Evolutionary conservation across 1,139 yeast genomes (phyloP).

Genomic region (Diutina sp.): DNA sequence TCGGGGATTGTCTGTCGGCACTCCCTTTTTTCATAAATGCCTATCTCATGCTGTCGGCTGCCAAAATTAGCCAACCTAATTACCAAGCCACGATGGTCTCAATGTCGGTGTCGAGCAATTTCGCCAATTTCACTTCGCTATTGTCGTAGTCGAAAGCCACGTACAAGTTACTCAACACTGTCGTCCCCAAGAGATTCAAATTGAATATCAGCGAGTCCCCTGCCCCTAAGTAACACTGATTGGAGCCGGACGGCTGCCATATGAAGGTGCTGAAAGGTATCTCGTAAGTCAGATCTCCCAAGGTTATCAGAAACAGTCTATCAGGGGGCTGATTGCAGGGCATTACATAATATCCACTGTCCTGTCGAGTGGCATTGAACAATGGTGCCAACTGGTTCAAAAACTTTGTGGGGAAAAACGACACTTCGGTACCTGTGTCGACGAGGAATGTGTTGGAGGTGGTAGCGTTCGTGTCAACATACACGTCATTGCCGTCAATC

Average conservation of each 20-base stretch:
- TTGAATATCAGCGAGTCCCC: not conserved
- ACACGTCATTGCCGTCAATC: not conserved
- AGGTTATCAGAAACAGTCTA: not conserved
- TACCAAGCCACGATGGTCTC: not conserved
- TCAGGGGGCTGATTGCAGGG: conserved; percentile 4
- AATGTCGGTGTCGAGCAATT: not conserved
- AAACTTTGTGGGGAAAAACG: not conserved
- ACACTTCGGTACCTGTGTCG: not conserved
- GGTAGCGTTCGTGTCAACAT: not conserved
- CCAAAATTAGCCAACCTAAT: not conserved
- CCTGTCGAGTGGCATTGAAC: not conserved
- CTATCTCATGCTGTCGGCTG: not conserved
- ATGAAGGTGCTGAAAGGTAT: conserved; percentile 6
- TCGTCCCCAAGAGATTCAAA: not conserved
- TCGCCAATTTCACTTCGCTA: not conserved
- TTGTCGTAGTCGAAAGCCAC: not conserved
- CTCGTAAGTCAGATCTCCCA: conserved; percentile 5
- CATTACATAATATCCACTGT: conserved; percentile 1
- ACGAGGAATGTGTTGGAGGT: not conserved
- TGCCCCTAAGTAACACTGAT: not conserved
- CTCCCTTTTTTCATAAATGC: not conserved
- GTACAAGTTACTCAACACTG: not conserved
- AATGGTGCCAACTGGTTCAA: not conserved
- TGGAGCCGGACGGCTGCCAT: not conserved
- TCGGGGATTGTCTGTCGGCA: not conserved